Percentiles rank a stretch among this genome's conserved stretches.
These are phyloP conservation scores for Amanita brunnescens DNA, from an alignment of 768 basidiomycete genomes.

Conservation along the genomic window DNA sequence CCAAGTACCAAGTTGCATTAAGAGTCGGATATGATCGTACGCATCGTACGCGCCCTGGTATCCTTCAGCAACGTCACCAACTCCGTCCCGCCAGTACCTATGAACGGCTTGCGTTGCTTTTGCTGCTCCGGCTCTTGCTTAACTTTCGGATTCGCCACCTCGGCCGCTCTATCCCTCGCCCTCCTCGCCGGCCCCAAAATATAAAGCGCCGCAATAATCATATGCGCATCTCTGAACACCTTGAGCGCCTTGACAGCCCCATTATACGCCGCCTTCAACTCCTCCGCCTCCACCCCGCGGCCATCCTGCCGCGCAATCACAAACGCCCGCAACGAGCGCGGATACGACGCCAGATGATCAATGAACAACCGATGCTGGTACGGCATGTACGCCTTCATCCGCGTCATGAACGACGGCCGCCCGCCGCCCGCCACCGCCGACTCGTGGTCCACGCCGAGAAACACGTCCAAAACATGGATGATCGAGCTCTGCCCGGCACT, in stretches of 20 bases:
- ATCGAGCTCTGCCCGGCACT: conserved; percentile 79
- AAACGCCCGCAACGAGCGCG: conserved; percentile 51
- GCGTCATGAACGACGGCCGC: conserved; percentile 43
- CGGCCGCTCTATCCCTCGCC: conserved; percentile 17
- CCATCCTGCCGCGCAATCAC: conserved; percentile 23
- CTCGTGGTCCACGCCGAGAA: conserved; percentile 56
- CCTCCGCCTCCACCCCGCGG: conserved; percentile 13
- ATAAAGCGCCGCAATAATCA: conserved; percentile 66
- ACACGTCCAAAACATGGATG: conserved; percentile 65
- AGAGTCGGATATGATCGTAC: conserved; percentile 15
- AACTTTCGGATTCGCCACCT: conserved; percentile 13
- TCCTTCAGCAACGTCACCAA: conserved; percentile 70
- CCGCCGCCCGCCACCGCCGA: conserved; percentile 14
- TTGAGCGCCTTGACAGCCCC: conserved; percentile 55
- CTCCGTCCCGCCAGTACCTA: conserved; percentile 75
- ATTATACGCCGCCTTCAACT: conserved; percentile 52
- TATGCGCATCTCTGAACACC: conserved; percentile 67
- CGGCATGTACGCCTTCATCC: conserved; percentile 82
- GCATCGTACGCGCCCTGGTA: conserved; percentile 58
- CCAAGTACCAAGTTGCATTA: no score
- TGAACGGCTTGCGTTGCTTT: conserved; percentile 20
- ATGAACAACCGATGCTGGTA: conserved; percentile 73
- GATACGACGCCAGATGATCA: conserved; percentile 49
- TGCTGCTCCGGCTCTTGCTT: not conserved
- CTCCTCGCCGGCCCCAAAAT: conserved; percentile 62